phyloP scores from a whole-genome alignment of 441 rosid species.

The Jatropha multifida region DNA sequence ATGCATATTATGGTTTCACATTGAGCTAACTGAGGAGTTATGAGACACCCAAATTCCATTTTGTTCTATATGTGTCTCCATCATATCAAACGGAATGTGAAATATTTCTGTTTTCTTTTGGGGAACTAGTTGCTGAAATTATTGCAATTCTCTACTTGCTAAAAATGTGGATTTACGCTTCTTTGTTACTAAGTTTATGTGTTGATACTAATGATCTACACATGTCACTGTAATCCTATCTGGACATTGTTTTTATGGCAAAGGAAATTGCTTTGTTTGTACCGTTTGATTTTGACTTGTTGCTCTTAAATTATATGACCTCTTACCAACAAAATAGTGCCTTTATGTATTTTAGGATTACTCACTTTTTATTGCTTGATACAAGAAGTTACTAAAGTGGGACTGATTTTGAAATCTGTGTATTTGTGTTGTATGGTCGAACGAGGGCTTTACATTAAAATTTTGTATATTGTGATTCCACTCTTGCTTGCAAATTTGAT shows the following conservation, averaged over 20 bases:
- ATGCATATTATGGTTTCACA: not conserved
- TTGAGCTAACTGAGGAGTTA: not conserved
- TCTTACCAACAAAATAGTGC: not conserved
- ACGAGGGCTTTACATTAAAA: not conserved
- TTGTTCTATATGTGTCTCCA: not conserved
- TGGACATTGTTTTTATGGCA: not conserved
- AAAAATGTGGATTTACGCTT: not conserved
- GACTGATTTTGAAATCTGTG: not conserved
- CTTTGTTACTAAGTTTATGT: not conserved
- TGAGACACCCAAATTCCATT: not conserved
- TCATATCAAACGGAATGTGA: not conserved
- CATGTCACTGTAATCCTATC: not conserved
- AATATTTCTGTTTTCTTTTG: not conserved
- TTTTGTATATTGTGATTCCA: not conserved
- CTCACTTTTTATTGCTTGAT: not conserved
- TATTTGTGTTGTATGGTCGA: not conserved
- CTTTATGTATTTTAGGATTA: not conserved
- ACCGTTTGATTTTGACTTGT: constrained; percentile 7
- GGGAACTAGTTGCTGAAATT: not conserved
- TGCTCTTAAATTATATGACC: not conserved
- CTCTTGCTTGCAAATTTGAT: not conserved
- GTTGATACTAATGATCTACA: not conserved
- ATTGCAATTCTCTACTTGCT: not conserved
- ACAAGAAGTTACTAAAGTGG: not conserved
- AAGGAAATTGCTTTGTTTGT: not conserved